Evolutionary conservation across 2,329 filamentous ascomycete species (phyloP), one percentile per base, ranked within the genome.

Genomic region (Venturia effusa): DNA sequence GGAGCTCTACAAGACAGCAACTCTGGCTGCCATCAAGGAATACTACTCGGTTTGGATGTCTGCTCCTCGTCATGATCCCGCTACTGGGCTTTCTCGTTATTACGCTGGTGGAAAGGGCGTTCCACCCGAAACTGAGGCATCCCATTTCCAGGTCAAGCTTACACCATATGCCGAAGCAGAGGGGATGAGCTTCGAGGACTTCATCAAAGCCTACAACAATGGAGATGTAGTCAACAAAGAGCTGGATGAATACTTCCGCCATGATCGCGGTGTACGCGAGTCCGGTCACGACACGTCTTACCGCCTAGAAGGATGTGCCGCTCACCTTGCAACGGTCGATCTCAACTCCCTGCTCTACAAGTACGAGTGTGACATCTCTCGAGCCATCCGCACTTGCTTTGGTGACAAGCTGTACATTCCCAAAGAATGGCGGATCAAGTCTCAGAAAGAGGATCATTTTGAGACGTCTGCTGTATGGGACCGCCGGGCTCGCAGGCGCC

Each of bases 201-300:
- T 97, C 73, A 91, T 97, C 27, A 77, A 85, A 39, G 91, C 89
- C 0, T 99, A 99, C 81, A 97, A 97, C 74, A 75, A 86, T 66
- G 85, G 87, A 24, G 74, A 84, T 61, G 83, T 99, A 32, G 75
- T 81, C 59, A 93, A 97, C 77, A 92, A 92, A 0, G 90, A 96
- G 67, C 81, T 99, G 17, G 94, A 99, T 71, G 86, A 92, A 59
- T 99, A 97, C 77, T 97, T 97, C 78, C 78, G 96, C 72, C 94
- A 99, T 74, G 94, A 99, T 73, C 89, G 94, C 66, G 92, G 93
- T 1, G 92, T 97, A 40, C 88, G 94, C 68, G 94, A 99, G 76
- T 97, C 93, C 22, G 94, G 94, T 15, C 94, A 99, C 75, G 94
- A 99, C 73, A 99, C 94, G 2, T 90, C 90, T 19, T 97, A 97